Base-by-base conservation (phyloP, 2,329 filamentous ascomycete species). In the Fusarium subglutinans region DNA sequence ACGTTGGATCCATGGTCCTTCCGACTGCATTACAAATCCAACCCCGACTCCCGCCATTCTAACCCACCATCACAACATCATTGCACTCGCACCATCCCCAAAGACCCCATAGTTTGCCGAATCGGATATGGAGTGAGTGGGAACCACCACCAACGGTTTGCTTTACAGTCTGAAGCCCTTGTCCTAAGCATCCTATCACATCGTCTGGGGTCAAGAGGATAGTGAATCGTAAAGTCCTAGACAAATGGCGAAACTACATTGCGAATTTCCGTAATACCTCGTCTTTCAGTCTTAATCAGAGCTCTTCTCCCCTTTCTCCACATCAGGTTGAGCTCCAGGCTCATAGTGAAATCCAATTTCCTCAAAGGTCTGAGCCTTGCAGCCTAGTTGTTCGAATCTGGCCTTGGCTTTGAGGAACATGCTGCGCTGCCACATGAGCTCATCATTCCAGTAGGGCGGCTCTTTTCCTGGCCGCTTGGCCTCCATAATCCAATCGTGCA, bases 301-400 rank as follows among this genome's bases (percentile, higher is more conserved):
- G 28, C 41, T 58, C 50, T 26, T 60, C 26, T 28, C 35, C 58
- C 56, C 47, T 48, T 59, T 54, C 41, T 47, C 51, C 44, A 43
- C 50, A 44, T 55, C 54, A 41, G 30, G 51, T 54, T 64, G 58
- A 55, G 48, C 20, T 56, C 53, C 64, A 22, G 79, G 79, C 40
- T 79, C 84, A 78, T 88, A 94, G 61, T 85, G 81, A 77, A 93
- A 93, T 0, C 94, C 95, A 37, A 98, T 84, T 74, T 97, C 92
- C 72, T 89, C 87, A 28, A 97, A 80, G 7, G 86, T 90, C 79
- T 83, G 91, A 15, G 94, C 91, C 12, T 82, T 84, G 41, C 90
- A 87, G 0, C 94, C 94, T 43, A 85, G 84, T 70, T 88, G 85
- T 66, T 92, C 88, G 80, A 96, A 98, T 37, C 87, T 89, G 75